phyloP scores from a whole-genome alignment of 1,284 basidiomycete species.

The Cystobasidium sp. region DNA sequence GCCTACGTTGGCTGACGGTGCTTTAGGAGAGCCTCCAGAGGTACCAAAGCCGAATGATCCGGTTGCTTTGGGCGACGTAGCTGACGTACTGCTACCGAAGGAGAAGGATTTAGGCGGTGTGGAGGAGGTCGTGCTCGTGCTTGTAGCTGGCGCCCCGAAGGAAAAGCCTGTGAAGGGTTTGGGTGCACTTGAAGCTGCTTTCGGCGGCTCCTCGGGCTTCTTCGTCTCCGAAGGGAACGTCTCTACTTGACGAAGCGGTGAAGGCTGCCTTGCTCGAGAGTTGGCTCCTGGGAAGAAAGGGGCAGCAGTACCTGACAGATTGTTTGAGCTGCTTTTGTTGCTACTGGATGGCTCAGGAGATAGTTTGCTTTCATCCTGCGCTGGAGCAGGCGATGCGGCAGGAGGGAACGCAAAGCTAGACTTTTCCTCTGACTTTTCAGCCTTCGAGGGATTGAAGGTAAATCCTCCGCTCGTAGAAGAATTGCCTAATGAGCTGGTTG shows the following conservation, averaged over 20 bases:
- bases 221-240: conserved; percentile 20
- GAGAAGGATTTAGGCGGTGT: conserved; percentile 14
- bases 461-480: conserved; percentile 48
- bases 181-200: conserved; percentile 1
- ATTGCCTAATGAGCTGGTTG: not conserved
- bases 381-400: conserved; percentile 21
- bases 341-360: conserved; percentile 8
- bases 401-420: conserved; percentile 50
- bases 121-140: not conserved
- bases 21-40: conserved; percentile 27
- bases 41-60: conserved; percentile 29
- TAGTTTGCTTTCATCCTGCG: conserved; percentile 18
- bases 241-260: conserved; percentile 38
- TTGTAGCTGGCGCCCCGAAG: conserved; percentile 25
- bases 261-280: conserved; percentile 41
- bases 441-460: conserved; percentile 49
- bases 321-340: not conserved
- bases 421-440: conserved; percentile 47
- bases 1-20: conserved; percentile 11
- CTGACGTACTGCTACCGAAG: not conserved
- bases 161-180: conserved; percentile 22
- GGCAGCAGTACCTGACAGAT: conserved; percentile 13
- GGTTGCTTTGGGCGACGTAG: conserved; percentile 9
- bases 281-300: conserved; percentile 37
- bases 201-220: not conserved